Conservation (phyloP, 495 filamentous ascomycete species). For the Daldinia concentrica region DNA sequence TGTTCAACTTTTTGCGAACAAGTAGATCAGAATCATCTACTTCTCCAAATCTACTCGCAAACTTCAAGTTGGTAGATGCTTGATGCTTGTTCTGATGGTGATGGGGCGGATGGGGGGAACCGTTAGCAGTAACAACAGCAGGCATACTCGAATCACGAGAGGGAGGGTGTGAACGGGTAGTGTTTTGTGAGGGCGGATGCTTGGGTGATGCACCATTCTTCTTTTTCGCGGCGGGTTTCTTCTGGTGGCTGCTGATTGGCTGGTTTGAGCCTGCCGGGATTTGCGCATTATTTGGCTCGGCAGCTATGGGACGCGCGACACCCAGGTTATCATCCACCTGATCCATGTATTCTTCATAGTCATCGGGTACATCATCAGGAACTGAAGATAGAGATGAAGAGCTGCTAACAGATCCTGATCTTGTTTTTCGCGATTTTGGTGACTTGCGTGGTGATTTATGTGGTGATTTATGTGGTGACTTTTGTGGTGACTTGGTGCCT, state of each 20-base stretch:
- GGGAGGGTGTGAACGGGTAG: slow-evolving; percentile 31
- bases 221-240: slow-evolving; percentile 50
- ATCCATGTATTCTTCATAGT: slow-evolving; percentile 44
- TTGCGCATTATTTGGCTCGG: slow-evolving; percentile 43
- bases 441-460: slow-evolving; percentile 33
- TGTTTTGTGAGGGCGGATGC: slow-evolving; percentile 40
- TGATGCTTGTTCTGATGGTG: slow-evolving; percentile 14
- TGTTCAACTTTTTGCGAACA: slow-evolving; percentile 35
- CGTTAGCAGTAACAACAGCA: slow-evolving; percentile 40
- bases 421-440: slow-evolving; percentile 32
- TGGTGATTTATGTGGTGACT: slow-evolving; percentile 2
- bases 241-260: slow-evolving; percentile 47
- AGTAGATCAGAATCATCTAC: slow-evolving; percentile 30
- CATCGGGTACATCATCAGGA: slow-evolving; percentile 48
- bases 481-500: slow-evolving; percentile 26
- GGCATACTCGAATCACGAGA: slow-evolving; percentile 47
- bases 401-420: slow-evolving; percentile 49
- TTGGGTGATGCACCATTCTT: slow-evolving; percentile 46
- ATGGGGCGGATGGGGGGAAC: slow-evolving; percentile 19
- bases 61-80: slow-evolving; percentile 32
- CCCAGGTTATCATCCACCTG: slow-evolving; percentile 40
- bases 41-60: slow-evolving; percentile 39
- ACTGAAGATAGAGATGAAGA: slow-evolving; percentile 54
- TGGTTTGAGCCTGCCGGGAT: slow-evolving; percentile 45
- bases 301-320: slow-evolving; percentile 42